Evolutionary conservation across 306 rosid genomes (phyloP).

Genomic region (Vigna hirtella): DNA sequence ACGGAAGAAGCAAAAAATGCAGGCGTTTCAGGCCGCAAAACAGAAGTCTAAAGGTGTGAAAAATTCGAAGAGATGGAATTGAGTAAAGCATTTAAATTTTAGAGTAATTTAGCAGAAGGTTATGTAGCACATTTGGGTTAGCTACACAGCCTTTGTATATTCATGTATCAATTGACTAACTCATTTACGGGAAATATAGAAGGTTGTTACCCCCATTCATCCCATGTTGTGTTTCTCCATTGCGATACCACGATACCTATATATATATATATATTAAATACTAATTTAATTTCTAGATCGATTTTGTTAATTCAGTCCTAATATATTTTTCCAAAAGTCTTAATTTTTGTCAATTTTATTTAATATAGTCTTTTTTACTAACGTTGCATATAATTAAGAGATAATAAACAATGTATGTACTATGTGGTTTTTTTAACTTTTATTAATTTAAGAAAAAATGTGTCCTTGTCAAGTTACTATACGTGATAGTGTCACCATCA

Average conservation of each 20-base stretch:
- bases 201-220: conserved; percentile 23
- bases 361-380: too few relatives aligned
- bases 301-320: too few relatives aligned
- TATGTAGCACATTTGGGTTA: conserved; percentile 48
- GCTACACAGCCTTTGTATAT: conserved; percentile 60
- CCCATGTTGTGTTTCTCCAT: conserved; percentile 4
- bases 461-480: too few relatives aligned
- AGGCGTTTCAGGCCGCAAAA: conserved; percentile 93
- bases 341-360: too few relatives aligned
- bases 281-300: too few relatives aligned
- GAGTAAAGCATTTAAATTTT: conserved; percentile 39
- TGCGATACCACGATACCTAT: background rate
- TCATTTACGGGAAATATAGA: conserved; percentile 43
- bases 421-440: too few relatives aligned
- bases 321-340: too few relatives aligned
- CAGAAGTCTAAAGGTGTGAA: conserved; percentile 82
- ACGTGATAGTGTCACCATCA: too few relatives aligned
- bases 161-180: conserved; percentile 50
- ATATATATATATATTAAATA: too few relatives aligned
- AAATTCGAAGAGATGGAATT: conserved; percentile 93
- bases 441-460: too few relatives aligned
- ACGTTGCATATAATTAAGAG: too few relatives aligned
- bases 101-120: conserved; percentile 38
- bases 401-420: too few relatives aligned
- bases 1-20: conserved; percentile 83